These are phyloP conservation scores for Fusarium sp. DNA, from an alignment of 2,329 filamentous ascomycete species.

Conservation along the genomic window DNA sequence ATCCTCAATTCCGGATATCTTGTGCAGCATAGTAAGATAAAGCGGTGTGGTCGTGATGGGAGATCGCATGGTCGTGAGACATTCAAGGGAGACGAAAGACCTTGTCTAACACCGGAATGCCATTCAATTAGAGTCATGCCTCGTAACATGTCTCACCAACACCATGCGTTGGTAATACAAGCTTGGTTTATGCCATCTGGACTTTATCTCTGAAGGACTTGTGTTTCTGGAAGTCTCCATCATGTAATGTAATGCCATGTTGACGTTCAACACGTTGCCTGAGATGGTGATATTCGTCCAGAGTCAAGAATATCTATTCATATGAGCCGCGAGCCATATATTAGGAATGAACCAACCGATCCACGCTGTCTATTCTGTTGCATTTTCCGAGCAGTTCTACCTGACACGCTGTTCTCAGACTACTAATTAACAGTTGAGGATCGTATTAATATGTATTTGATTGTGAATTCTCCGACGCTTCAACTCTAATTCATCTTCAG, in stretches of 20 bases:
- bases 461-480: neutral
- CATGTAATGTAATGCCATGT: neutral
- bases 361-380: too few relatives aligned
- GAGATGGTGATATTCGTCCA: neutral
- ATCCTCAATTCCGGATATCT: neutral
- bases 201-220: neutral
- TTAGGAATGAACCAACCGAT: too few relatives aligned
- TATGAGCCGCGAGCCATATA: neutral
- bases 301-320: neutral
- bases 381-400: too few relatives aligned
- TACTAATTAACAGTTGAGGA: neutral
- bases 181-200: neutral
- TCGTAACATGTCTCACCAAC: slow-evolving; percentile 16
- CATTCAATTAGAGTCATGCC: slow-evolving; percentile 7
- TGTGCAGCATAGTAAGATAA: neutral
- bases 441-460: neutral
- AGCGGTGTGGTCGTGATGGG: slow-evolving; percentile 30
- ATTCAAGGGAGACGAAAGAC: slow-evolving; percentile 25
- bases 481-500: neutral
- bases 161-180: neutral
- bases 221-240: slow-evolving; percentile 2
- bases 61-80: slow-evolving; percentile 30
- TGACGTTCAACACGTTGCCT: neutral
- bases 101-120: slow-evolving; percentile 22
- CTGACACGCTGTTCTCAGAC: neutral